phyloP scores from a whole-genome alignment of 805 yeast species.

The Suhomyces prunicola region DNA sequence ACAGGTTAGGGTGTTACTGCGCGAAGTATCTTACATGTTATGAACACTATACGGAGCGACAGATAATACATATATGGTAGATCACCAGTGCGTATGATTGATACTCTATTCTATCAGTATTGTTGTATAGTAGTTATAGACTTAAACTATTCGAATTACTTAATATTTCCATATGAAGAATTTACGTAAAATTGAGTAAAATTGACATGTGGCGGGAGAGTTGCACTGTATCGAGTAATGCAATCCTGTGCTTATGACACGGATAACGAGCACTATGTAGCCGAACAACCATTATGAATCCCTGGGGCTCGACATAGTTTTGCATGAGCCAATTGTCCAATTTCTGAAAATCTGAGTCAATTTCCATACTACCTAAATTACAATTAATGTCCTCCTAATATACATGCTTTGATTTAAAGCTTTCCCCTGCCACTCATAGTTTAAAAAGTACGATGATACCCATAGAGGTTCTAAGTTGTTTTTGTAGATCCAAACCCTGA shows the following conservation, averaged over 20 bases:
- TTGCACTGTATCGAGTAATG: not conserved
- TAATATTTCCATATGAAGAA: too few species aligned
- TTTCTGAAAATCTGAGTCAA: not conserved
- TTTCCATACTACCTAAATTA: not conserved
- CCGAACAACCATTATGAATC: not conserved
- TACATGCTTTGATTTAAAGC: not conserved
- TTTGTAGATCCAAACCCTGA: constrained; percentile 52
- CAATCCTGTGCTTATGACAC: not conserved
- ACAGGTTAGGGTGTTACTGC: constrained; percentile 1
- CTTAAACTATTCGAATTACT: too few species aligned
- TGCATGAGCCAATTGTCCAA: not conserved
- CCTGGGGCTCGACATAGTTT: not conserved
- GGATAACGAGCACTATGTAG: not conserved
- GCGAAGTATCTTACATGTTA: not conserved
- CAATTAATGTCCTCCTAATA: not conserved
- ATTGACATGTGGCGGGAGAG: not conserved
- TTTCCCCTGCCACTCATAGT: not conserved
- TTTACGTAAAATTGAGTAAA: not conserved
- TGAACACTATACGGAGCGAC: not conserved
- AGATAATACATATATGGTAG: not conserved
- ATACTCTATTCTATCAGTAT: too few species aligned
- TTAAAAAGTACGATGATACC: not conserved
- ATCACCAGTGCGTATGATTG: not conserved
- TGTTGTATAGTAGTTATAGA: too few species aligned
- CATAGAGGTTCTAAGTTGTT: constrained; percentile 8